Evolutionary conservation across 257 asterid species (phyloP).

Genomic region (Salvia hispanica): DNA sequence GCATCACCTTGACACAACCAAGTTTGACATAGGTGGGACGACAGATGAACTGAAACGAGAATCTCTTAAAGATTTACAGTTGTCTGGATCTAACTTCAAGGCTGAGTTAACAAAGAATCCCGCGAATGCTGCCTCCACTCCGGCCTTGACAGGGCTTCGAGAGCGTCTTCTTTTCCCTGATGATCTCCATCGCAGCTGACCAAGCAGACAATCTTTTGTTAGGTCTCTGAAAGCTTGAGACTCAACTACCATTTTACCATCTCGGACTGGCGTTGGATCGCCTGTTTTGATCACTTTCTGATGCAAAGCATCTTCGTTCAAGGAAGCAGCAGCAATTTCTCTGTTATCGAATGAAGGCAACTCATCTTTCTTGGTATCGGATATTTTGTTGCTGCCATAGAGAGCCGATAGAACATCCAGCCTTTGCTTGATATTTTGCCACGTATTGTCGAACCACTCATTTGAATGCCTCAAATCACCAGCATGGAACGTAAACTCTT

Average conservation of each 20-base stretch:
- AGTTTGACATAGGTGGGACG: constrained; percentile 45
- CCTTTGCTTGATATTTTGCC: constrained; percentile 58
- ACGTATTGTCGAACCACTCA: constrained; percentile 60
- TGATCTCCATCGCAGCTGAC: constrained; percentile 61
- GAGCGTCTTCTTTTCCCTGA: constrained; percentile 62
- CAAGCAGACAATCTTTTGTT: constrained; percentile 48
- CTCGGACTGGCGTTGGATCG: background rate
- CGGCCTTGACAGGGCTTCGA: constrained; percentile 50
- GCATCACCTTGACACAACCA: constrained; percentile 80
- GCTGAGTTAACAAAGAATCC: constrained; percentile 40
- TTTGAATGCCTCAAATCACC: constrained; percentile 62
- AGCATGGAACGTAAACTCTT: constrained; percentile 37
- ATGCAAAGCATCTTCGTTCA: background rate
- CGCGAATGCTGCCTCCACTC: constrained; percentile 33
- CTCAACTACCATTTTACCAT: constrained; percentile 26
- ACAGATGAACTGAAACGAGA: constrained; percentile 50
- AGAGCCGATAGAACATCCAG: constrained; percentile 46
- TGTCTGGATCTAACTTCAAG: constrained; percentile 53
- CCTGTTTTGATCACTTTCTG: constrained; percentile 12
- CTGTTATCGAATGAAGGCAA: background rate
- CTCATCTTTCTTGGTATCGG: constrained; percentile 24
- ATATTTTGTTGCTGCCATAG: constrained; percentile 2
- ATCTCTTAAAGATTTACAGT: constrained; percentile 60
- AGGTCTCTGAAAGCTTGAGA: constrained; percentile 47
- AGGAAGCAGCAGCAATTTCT: constrained; percentile 11